Evolutionary conservation across 2,329 filamentous ascomycete genomes (phyloP).

Genomic region (Ascochyta rabiei): DNA sequence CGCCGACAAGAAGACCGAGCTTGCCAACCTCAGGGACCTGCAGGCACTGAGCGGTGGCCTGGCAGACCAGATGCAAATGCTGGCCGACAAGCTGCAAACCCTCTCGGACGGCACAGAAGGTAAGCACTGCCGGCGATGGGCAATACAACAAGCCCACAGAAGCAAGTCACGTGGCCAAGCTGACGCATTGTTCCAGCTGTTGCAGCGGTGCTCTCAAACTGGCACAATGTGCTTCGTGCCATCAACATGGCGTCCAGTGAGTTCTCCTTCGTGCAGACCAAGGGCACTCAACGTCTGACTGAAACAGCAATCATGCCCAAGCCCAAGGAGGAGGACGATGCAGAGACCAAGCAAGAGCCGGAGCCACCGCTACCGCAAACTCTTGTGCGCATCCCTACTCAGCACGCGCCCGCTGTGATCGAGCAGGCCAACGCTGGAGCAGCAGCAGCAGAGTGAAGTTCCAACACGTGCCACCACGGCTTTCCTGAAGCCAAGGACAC

Average conservation of each 20-base stretch:
- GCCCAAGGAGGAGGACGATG: slow-evolving; percentile 57
- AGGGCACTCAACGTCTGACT: slow-evolving; percentile 19
- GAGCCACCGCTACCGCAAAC: slow-evolving; percentile 74
- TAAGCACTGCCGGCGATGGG: slow-evolving; percentile 37
- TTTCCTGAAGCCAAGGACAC: background rate
- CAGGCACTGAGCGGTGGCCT: slow-evolving; percentile 79
- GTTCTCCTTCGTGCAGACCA: slow-evolving; percentile 37
- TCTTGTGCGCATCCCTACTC: slow-evolving; percentile 81
- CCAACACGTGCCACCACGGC: too few species aligned
- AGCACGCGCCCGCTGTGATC: slow-evolving; percentile 60
- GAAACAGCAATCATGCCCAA: slow-evolving; percentile 70
- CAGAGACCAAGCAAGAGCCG: slow-evolving; percentile 48
- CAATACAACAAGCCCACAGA: background rate
- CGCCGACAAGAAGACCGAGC: slow-evolving; percentile 82
- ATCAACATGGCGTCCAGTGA: slow-evolving; percentile 86
- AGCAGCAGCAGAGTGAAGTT: slow-evolving; percentile 19
- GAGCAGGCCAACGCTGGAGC: slow-evolving; percentile 42
- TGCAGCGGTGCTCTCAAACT: slow-evolving; percentile 82
- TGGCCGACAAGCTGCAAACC: slow-evolving; percentile 78
- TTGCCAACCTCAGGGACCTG: slow-evolving; percentile 78
- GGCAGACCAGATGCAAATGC: slow-evolving; percentile 79
- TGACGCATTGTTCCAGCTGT: slow-evolving; percentile 64
- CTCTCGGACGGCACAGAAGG: slow-evolving; percentile 83
- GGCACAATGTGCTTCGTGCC: slow-evolving; percentile 83
- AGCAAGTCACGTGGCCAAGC: background rate